Evolutionary conservation across 2,329 filamentous ascomycete genomes (phyloP).

Genomic region (Fusarium haematococcum): DNA sequence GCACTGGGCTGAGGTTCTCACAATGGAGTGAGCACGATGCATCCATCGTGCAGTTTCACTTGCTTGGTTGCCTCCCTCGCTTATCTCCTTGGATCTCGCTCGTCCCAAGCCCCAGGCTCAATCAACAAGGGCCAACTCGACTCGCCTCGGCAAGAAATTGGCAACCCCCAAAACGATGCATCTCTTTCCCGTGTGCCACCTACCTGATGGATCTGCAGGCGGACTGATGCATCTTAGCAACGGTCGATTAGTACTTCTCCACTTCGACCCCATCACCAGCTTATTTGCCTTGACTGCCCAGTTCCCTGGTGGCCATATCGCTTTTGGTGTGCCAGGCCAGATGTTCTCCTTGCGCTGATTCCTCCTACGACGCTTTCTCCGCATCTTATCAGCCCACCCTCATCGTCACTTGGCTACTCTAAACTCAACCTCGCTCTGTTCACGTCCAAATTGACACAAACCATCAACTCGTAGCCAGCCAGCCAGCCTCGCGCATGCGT

Average conservation of each 20-base stretch:
- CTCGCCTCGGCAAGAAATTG: slow-evolving; percentile 25
- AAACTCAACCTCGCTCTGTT: not conserved
- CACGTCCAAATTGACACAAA: not conserved
- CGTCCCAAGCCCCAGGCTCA: slow-evolving; percentile 1
- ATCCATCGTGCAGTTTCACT: slow-evolving; percentile 21
- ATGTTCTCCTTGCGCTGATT: slow-evolving; percentile 4
- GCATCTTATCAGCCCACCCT: not conserved
- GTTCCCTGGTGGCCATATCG: slow-evolving; percentile 20
- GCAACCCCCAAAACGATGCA: slow-evolving; percentile 28
- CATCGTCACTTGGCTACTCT: not conserved
- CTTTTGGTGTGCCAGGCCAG: slow-evolving; percentile 8
- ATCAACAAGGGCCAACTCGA: slow-evolving; percentile 26
- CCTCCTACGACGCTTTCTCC: slow-evolving; percentile 3
- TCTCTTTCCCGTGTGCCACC: slow-evolving; percentile 40
- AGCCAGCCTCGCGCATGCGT: not conserved
- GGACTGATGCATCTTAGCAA: slow-evolving; percentile 38
- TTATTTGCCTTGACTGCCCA: slow-evolving; percentile 19
- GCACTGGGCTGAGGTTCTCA: too few species aligned
- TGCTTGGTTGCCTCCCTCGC: slow-evolving; percentile 23
- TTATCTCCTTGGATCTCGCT: slow-evolving; percentile 26
- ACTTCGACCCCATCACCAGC: slow-evolving; percentile 33
- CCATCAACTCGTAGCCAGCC: not conserved
- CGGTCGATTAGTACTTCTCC: slow-evolving; percentile 36
- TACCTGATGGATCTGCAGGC: slow-evolving; percentile 40
- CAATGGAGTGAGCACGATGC: too few species aligned